Conservation (phyloP, 73 alveolate genomes). For the Paramecium pentaurelia region DNA sequence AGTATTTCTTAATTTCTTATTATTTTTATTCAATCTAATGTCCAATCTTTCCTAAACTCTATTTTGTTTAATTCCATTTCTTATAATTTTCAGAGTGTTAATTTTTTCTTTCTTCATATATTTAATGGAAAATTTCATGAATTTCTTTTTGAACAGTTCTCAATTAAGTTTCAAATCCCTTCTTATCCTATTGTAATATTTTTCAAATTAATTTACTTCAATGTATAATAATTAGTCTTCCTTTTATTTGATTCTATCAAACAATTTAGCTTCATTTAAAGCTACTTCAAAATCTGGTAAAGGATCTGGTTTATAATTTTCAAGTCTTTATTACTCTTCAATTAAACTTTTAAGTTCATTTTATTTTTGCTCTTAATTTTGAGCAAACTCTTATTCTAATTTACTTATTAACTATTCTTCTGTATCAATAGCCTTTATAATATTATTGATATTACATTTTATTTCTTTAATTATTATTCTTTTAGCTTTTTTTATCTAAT, state of each 20-base stretch:
- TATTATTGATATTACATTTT: neutral
- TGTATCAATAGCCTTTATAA: neutral
- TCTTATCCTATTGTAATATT: neutral
- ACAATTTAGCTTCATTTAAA: neutral
- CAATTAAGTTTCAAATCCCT: constrained; percentile 29
- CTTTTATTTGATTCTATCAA: neutral
- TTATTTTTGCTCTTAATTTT: neutral
- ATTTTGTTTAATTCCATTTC: neutral
- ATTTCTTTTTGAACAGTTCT: constrained; percentile 2
- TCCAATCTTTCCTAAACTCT: neutral
- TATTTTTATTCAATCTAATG: neutral
- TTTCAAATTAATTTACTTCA: neutral
- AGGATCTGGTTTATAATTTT: neutral
- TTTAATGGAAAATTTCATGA: neutral
- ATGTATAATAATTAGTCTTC: neutral
- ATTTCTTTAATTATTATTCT: neutral
- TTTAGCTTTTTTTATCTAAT: neutral
- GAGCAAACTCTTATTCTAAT: neutral
- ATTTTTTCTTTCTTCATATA: neutral
- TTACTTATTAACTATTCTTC: neutral
- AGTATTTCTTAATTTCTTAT: neutral
- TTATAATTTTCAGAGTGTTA: neutral
- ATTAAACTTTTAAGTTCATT: neutral
- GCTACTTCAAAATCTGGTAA: neutral
- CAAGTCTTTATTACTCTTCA: neutral